Evolutionary conservation across 768 basidiomycete species (phyloP), one percentile per base, ranked within the genome.

Genomic region (Dentipellis fragilis): DNA sequence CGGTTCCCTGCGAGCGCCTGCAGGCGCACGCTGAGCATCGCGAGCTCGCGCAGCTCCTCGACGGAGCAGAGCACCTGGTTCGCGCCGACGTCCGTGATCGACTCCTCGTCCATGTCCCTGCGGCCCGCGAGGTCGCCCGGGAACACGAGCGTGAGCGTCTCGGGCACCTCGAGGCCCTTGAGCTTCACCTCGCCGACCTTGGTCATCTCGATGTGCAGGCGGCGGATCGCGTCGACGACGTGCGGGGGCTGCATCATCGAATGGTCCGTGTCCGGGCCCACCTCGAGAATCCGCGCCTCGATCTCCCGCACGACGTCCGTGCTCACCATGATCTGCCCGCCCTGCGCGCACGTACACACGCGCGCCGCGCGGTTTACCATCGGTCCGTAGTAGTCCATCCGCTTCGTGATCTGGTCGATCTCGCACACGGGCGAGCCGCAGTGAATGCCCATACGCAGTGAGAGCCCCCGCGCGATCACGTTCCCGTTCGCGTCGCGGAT

Each of bases 351-450:
- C 19, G 85, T 83, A 57, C 76, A 81, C 63, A 99, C 89, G 40
- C 95, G 80, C 5, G 95, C 84, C 0, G 94, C 79, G 35, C 93
- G 88, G 69, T 97, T 98, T 62, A 95, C 92, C 82, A 96, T 91
- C 1, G 93, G 86, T 0, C 94, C 94, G 63, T 95, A 90, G 70
- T 98, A 98, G 68, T 98, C 95, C 96, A 99, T 98, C 47, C 96
- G 87, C 57, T 84, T 75, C 4, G 93, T 95, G 47, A 58, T 61
- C 61, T 64, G n/a, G 69, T 99, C 96, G 3, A 83, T 79, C 65
- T 96, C 94, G 66, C 93, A 96, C 29, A 89, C 79, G 0, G 96
- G 96, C 19, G 69, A 68, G 14, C 96, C 96, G 62, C 88, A 93
- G 67, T 99, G 96, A 42, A 99, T 87, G 40, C 96, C 95, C 94